Evolutionary conservation across 768 basidiomycete species (phyloP).

Genomic region (Hemileccinum rubropunctum): DNA sequence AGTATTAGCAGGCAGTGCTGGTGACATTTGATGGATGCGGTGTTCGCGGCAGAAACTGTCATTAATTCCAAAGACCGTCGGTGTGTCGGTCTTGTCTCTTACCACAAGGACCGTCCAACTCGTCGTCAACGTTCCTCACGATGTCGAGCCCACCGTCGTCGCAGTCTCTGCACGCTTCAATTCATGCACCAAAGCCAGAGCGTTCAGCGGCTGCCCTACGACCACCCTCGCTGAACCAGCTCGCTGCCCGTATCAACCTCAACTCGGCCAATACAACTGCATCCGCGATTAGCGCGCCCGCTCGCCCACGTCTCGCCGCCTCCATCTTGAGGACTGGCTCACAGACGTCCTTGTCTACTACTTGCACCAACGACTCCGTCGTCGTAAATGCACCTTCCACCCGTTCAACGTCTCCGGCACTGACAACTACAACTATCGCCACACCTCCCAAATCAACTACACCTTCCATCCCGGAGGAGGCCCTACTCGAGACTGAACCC

Average conservation of each 20-base stretch:
- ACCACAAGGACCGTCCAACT: constrained; percentile 6
- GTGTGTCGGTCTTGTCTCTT: constrained; percentile 12
- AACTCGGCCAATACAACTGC: constrained; percentile 27
- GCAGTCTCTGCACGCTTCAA: constrained; percentile 28
- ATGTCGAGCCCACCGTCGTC: constrained; percentile 33
- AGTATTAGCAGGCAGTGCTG: no score
- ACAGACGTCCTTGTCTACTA: constrained; percentile 50
- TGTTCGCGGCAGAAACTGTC: no score
- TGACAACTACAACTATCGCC: constrained; percentile 45
- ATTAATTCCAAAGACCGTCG: no score
- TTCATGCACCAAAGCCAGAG: constrained; percentile 39
- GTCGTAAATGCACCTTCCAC: constrained; percentile 67
- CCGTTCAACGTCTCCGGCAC: constrained; percentile 62
- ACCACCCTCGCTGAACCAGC: constrained; percentile 75
- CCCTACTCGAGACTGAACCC: constrained; percentile 36
- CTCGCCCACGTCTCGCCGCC: constrained; percentile 72
- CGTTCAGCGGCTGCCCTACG: constrained; percentile 37
- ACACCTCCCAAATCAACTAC: constrained; percentile 41
- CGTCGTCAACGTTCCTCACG: constrained; percentile 14
- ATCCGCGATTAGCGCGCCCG: constrained; percentile 28
- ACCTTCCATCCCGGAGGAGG: constrained; percentile 36
- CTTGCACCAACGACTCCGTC: constrained; percentile 53
- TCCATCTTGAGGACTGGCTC: constrained; percentile 64
- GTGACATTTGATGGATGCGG: no score
- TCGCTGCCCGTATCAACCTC: constrained; percentile 71